Evolutionary conservation across 352 stramenopile species (phyloP).

Genomic region (Pythium rishiriense): DNA sequence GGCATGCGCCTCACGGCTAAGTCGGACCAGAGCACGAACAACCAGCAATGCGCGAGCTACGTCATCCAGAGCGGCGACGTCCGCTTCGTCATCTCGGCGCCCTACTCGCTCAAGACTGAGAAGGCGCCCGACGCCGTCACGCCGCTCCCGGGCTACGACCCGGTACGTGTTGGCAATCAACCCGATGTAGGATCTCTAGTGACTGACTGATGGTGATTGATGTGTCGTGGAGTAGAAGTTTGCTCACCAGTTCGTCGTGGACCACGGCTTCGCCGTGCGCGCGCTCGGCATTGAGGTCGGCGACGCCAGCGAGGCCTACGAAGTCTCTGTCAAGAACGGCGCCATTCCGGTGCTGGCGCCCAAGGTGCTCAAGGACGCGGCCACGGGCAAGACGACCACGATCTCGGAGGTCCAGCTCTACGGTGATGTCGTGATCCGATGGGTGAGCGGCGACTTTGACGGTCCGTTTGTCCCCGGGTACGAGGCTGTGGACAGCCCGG

Average conservation of each 20-base stretch:
- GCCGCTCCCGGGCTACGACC: conserved; percentile 66
- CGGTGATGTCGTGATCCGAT: conserved; percentile 88
- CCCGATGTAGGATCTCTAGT: not conserved
- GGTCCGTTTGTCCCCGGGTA: conserved; percentile 84
- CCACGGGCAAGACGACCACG: conserved; percentile 48
- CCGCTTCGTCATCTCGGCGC: conserved; percentile 87
- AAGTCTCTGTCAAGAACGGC: conserved; percentile 76
- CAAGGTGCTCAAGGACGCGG: conserved; percentile 55
- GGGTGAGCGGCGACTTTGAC: conserved; percentile 73
- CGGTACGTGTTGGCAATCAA: conserved; percentile 19
- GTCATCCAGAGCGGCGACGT: conserved; percentile 81
- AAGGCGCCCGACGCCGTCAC: conserved; percentile 50
- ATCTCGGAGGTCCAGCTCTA: conserved; percentile 88
- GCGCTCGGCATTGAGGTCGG: conserved; percentile 82
- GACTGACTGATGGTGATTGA: conserved; percentile 5
- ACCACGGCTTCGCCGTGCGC: conserved; percentile 79
- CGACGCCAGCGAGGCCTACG: conserved; percentile 76
- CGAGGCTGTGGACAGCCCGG: conserved; percentile 46
- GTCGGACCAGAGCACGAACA: conserved; percentile 87
- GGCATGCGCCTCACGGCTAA: conserved; percentile 83
- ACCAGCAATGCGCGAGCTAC: conserved; percentile 86
- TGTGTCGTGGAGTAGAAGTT: conserved; percentile 29
- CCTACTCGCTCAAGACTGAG: conserved; percentile 76
- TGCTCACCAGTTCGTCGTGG: conserved; percentile 78
- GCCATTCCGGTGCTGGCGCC: conserved; percentile 56